Base-by-base conservation (phyloP, 192 early-diverging fungal genomes). In the Entomortierella chlamydospora region DNA sequence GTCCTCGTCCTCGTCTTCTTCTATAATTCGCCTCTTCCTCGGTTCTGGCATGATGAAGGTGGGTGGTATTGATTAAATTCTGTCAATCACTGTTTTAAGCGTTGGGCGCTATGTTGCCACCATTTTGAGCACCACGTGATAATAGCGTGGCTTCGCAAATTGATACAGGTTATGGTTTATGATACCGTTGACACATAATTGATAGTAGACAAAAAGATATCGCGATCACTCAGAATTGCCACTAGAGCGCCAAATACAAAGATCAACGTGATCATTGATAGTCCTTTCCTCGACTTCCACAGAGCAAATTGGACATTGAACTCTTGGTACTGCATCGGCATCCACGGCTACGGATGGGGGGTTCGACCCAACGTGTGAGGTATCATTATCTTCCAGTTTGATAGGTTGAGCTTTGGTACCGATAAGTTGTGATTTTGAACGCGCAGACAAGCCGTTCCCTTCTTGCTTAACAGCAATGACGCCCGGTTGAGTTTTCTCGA, bases 251-350 rank as follows among this genome's bases (percentile, higher is more conserved):
- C 57, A 76, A 58, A 82, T 77, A 22, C 73, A 82, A 4, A 82
- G 56, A 58, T 82, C 81, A 12, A 82, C 64, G 68, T 82, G 73
- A 31, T 82, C 81, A 33, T 82, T 82, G 61, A 82, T 82, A 2
- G 68, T 63, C 11, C 52, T 39, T 43, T 65, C 62, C 34, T 62
- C 41, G 2, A 77, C 70, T 17, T 57, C 42, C 18, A 61, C 9
- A 4, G 52, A 41, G 22, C 81, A 82, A 5, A 82, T 56, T 9
- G 81, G 81, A 28, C 81, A 82, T 28, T 57, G 57, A 3, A 82
- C 81, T 31, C 64, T 22, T 7, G 12, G 15, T 0, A 18, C 26
- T 31, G 2, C n/a, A 29, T 5, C 15, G 20, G 5, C 15, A n/a
- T n/a, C n/a, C n/a, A n/a, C n/a, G n/a, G n/a, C n/a, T n/a, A n/a